Conservation (phyloP, 2,329 filamentous ascomycete species). For the Aureobasidium lini region DNA sequence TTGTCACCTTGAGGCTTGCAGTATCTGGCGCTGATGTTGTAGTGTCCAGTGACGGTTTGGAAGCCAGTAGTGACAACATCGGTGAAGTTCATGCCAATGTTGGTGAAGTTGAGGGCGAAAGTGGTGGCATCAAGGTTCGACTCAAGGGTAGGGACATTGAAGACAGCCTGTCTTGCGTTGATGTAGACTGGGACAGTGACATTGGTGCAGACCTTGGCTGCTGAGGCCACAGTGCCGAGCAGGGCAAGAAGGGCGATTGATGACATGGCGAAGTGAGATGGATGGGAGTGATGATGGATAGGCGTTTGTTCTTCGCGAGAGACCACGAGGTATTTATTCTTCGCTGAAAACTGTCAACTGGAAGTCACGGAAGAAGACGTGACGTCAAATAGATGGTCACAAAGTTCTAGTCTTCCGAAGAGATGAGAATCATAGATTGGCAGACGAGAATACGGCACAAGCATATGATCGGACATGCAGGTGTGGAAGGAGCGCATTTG, state of each 20-base stretch:
- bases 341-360: neutral
- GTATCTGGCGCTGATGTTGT: slow-evolving; percentile 19
- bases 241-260: slow-evolving; percentile 9
- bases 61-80: slow-evolving; percentile 25
- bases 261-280: neutral
- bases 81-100: slow-evolving; percentile 46
- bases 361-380: neutral
- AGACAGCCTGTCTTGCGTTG: slow-evolving; percentile 47
- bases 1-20: slow-evolving; percentile 20
- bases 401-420: neutral
- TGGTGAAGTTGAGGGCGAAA: slow-evolving; percentile 45
- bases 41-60: slow-evolving; percentile 16
- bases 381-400: slow-evolving; percentile 1
- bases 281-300: neutral
- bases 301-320: neutral
- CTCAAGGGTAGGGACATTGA: slow-evolving; percentile 41
- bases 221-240: slow-evolving; percentile 18
- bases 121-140: slow-evolving; percentile 52
- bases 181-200: slow-evolving; percentile 51
- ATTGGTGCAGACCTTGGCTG: slow-evolving; percentile 37
- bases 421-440: neutral
- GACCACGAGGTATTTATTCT: slow-evolving; percentile 3
- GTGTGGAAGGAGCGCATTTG: slow-evolving; percentile 5
- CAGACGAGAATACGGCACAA: neutral
- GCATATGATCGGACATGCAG: slow-evolving; percentile 5